Evolutionary conservation across 108 stramenopile species (phyloP), one percentile per base, ranked within the genome.

Genomic region (Seminavis robusta): DNA sequence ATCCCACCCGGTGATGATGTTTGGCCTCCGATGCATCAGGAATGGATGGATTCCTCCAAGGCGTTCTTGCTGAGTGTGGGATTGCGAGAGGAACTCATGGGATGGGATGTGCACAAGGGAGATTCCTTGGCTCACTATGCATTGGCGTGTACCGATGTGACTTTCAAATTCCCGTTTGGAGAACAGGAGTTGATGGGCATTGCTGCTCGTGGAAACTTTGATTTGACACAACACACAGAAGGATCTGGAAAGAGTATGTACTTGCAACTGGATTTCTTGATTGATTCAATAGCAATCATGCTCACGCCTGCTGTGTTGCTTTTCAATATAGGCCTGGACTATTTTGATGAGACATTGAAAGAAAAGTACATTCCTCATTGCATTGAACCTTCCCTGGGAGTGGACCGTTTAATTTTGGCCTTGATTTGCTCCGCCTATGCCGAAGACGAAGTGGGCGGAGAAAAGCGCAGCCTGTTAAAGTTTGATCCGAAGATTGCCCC

Each of bases 41-140:
- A 79, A 46, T 98, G 98, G 98, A 80, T 97, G 48, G 72, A 70
- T 6, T 80, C 75, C 32, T 76, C 80, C 20, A 80, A 71, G 57
- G 51, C 59, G 0, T 98, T 97, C 58, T 48, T 96, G 17, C 26
- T 74, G 17, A 49, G 52, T 3, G 65, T 95, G 31, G 96, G 97
- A 11, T 61, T 98, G 28, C 61, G 86, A 20, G 73, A 80, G 29
- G 88, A 92, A 34, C 67, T 95, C 47, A 68, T 98, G 81, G 90
- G 87, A 29, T 84, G 81, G 70, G 90, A 95, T 62, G 89, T 95
- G 26, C 96, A 98, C 69, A 66, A 79, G 59, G 85, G 83, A 7
- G 90, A 95, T 59, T 57, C 73, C 10, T 69, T 99, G 29, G 98
- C 98, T n/a, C 98, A 99, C 74, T 99, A 99, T 74, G 96, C 98